Evolutionary conservation across 106 monocot genomes (phyloP).

Genomic region (Dioscorea zingiberensis): DNA sequence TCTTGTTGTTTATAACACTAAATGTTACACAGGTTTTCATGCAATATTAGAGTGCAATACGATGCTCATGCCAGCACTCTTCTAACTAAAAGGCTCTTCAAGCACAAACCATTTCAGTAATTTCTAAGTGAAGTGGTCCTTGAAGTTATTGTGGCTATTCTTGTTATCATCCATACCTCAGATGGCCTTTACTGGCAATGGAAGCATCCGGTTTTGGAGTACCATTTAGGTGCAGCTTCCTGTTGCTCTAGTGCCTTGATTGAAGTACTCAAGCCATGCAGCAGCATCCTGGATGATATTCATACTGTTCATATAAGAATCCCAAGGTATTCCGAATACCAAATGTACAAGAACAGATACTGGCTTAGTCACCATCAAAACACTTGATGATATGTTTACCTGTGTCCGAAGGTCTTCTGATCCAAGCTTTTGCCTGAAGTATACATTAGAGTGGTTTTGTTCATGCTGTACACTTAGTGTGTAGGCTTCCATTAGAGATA

Average conservation of each 20-base stretch:
- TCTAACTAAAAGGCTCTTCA: too few species aligned
- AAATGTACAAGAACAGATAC: too few species aligned
- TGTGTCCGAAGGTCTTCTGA: constrained; percentile 94
- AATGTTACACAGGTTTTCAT: too few species aligned
- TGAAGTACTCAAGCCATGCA: constrained; percentile 97
- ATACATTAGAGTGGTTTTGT: constrained; percentile 87
- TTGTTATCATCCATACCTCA: constrained; percentile 84
- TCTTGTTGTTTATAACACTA: too few species aligned
- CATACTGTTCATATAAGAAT: neutral
- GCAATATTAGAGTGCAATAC: too few species aligned
- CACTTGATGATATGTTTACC: constrained; percentile 19
- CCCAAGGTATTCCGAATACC: neutral
- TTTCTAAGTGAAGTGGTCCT: too few species aligned
- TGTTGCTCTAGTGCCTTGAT: constrained; percentile 86
- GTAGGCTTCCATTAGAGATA: constrained; percentile 97
- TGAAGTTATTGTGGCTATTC: too few species aligned
- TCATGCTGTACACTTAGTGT: constrained; percentile 95
- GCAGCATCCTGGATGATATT: constrained; percentile 78
- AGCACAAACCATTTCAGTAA: too few species aligned
- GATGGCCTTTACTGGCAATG: constrained; percentile 95
- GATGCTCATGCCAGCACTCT: too few species aligned
- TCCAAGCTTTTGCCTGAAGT: constrained; percentile 90
- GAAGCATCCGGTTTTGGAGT: constrained; percentile 97
- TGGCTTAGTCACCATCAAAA: neutral
- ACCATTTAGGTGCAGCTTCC: constrained; percentile 93